Percentiles rank a stretch among this genome's conserved stretches.
Evolutionary conservation across 208 protist species (phyloP).

Genomic region (Tritrichomonas foetus): DNA sequence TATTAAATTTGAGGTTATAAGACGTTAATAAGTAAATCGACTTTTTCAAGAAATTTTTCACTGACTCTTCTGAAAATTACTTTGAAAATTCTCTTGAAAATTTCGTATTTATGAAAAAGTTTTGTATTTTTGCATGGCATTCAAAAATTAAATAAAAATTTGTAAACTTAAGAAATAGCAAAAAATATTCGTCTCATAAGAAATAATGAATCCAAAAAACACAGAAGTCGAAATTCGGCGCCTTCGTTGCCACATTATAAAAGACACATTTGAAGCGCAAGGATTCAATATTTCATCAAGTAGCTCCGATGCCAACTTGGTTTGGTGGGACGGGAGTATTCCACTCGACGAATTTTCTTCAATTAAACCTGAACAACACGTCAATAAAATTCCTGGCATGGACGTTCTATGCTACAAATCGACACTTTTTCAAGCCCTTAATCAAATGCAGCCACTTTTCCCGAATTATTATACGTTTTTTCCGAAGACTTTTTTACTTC

Average conservation of each 20-base stretch:
- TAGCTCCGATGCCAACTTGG: not conserved
- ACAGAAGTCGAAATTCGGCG: not conserved
- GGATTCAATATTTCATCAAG: not conserved
- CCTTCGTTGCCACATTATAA: not conserved
- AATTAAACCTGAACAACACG: not conserved
- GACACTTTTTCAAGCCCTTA: not conserved
- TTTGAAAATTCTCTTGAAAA: too few relatives aligned
- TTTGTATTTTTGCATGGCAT: too few relatives aligned
- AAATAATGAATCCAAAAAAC: not conserved
- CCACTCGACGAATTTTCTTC: not conserved
- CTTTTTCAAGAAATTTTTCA: too few relatives aligned
- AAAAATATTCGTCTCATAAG: not conserved
- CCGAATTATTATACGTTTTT: not conserved
- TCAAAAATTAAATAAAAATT: too few relatives aligned
- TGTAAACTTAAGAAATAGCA: too few relatives aligned
- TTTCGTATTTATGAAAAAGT: too few relatives aligned
- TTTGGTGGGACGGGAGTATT: conserved; percentile 7
- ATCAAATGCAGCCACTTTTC: not conserved
- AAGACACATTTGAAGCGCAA: not conserved
- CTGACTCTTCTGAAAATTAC: too few relatives aligned
- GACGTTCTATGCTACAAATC: conserved; percentile 30
- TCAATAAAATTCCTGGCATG: conserved; percentile 14
- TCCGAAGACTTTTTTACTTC: not conserved
- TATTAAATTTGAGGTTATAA: too few relatives aligned
- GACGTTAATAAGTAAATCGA: too few relatives aligned